These are phyloP conservation scores for Venturia aucupariae DNA, from an alignment of 2,329 filamentous ascomycete genomes.

Conservation along the genomic window DNA sequence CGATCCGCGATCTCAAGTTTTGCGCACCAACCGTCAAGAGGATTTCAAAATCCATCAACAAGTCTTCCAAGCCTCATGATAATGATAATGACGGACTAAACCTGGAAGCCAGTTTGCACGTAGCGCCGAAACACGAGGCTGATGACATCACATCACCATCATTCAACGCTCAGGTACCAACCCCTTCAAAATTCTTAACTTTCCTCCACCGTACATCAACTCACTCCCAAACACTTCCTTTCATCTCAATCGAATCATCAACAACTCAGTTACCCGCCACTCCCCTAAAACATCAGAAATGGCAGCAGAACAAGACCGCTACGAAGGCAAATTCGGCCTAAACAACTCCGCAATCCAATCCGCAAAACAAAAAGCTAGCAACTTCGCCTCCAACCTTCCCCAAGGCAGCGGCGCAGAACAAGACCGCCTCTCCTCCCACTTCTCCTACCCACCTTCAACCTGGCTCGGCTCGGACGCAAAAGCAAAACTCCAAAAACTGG, in stretches of 20 bases:
- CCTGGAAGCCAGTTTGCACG: not conserved
- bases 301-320: constrained; percentile 13
- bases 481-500: not conserved
- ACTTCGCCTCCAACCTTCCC: not conserved
- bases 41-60: not conserved
- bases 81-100: not conserved
- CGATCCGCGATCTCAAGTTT: too few species aligned
- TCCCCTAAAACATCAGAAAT: not conserved
- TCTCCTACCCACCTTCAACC: not conserved
- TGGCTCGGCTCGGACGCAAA: constrained; percentile 6
- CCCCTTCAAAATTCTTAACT: not conserved
- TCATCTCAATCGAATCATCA: not conserved
- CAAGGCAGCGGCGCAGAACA: constrained; percentile 5
- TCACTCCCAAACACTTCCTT: not conserved
- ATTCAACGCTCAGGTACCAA: not conserved
- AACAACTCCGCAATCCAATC: not conserved
- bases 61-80: not conserved
- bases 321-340: constrained; percentile 9
- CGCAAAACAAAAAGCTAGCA: not conserved
- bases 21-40: not conserved
- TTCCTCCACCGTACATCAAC: not conserved
- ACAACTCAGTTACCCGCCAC: not conserved
- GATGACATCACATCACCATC: not conserved
- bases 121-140: not conserved
- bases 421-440: constrained; percentile 8